Evolutionary conservation across 2,329 filamentous ascomycete species (phyloP).

Genomic region (Stagonosporopsis vannaccii): DNA sequence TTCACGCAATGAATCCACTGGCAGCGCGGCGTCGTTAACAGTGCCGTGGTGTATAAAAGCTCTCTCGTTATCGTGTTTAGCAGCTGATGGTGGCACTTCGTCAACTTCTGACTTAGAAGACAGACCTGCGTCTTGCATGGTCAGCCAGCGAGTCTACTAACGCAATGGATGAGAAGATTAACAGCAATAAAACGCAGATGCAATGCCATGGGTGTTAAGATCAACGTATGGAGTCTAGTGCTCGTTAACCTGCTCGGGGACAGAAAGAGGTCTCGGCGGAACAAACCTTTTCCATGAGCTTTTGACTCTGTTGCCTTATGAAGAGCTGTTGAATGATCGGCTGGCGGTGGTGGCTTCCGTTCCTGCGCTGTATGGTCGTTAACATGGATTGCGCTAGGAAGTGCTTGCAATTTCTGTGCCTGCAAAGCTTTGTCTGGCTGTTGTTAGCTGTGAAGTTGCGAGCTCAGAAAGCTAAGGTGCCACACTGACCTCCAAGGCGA

Average conservation of each 20-base stretch:
- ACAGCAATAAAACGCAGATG: not conserved
- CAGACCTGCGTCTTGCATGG: not conserved
- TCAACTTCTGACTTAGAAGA: not conserved
- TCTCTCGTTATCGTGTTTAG: no score
- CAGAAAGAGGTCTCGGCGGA: slow-evolving; percentile 5
- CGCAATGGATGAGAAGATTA: not conserved
- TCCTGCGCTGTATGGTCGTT: not conserved
- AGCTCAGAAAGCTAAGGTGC: not conserved
- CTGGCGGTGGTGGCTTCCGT: not conserved
- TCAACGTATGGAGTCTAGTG: not conserved
- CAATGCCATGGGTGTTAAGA: not conserved
- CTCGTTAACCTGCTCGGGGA: slow-evolving; percentile 1
- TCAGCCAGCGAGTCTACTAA: not conserved
- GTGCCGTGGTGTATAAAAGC: not conserved
- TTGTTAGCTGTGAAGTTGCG: not conserved
- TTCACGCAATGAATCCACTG: slow-evolving; percentile 7
- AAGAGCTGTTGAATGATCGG: not conserved
- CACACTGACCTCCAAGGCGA: not conserved
- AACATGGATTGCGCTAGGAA: not conserved
- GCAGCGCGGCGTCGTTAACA: not conserved
- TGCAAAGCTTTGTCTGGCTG: not conserved
- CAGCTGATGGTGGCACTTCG: not conserved
- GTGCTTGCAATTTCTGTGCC: not conserved
- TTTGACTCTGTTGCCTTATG: not conserved
- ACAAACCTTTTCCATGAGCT: slow-evolving; percentile 10